phyloP scores from a whole-genome alignment of 768 basidiomycete genomes.

The Lactifluus subvellereus region DNA sequence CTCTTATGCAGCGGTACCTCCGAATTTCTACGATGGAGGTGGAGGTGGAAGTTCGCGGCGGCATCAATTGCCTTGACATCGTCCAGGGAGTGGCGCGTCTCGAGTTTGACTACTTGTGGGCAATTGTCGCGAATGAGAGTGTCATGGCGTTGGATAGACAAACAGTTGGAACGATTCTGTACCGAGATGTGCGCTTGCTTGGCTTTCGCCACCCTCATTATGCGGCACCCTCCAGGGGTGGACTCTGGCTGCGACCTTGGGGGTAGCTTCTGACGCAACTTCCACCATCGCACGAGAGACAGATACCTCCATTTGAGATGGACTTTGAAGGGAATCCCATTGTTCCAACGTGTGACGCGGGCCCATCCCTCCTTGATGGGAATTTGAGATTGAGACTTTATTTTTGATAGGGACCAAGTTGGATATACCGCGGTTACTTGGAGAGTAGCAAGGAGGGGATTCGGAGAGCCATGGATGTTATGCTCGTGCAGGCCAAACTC shows the following conservation, averaged over 20 bases:
- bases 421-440: slow-evolving; percentile 48
- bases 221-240: slow-evolving; percentile 38
- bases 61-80: slow-evolving; percentile 43
- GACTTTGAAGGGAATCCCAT: slow-evolving; percentile 48
- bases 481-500: slow-evolving; percentile 58
- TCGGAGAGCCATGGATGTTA: slow-evolving; percentile 53
- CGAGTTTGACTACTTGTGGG: slow-evolving; percentile 36
- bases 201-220: slow-evolving; percentile 42
- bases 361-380: slow-evolving; percentile 48
- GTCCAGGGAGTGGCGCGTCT: slow-evolving; percentile 30
- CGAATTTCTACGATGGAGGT: slow-evolving; percentile 48
- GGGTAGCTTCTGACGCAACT: slow-evolving; percentile 37
- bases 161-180: slow-evolving; percentile 35
- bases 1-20: slow-evolving; percentile 41
- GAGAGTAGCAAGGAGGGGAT: slow-evolving; percentile 47
- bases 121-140: slow-evolving; percentile 36
- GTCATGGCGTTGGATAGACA: slow-evolving; percentile 44
- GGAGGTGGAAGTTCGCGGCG: slow-evolving; percentile 54
- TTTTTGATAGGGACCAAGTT: slow-evolving; percentile 51
- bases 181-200: slow-evolving; percentile 49
- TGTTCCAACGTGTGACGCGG: slow-evolving; percentile 48
- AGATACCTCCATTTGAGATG: slow-evolving; percentile 44
- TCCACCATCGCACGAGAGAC: slow-evolving; percentile 42
- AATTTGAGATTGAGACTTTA: slow-evolving; percentile 32
- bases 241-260: slow-evolving; percentile 32